A percentile compares a stretch with the other conserved stretches of the same genome.
Evolutionary conservation across 306 rosid genomes (phyloP).

Genomic region (Spatholobus suberectus): DNA sequence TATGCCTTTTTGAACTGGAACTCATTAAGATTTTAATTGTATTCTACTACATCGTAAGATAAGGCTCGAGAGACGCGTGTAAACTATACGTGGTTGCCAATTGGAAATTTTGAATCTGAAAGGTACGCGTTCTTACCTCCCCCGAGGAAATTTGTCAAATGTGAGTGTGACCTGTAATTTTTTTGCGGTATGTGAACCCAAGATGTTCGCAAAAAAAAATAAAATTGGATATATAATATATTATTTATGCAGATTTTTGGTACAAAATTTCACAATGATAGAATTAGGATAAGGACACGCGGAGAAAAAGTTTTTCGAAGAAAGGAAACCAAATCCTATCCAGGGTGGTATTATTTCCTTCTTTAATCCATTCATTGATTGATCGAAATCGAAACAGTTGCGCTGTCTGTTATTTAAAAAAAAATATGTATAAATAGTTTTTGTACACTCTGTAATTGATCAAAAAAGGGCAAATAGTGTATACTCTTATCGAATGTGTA

Average conservation of each 20-base stretch:
- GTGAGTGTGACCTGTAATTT: background rate
- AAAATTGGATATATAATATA: background rate
- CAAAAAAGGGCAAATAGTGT: no score
- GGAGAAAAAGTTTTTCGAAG: background rate
- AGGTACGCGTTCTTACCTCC: background rate
- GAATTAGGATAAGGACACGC: background rate
- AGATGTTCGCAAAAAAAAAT: background rate
- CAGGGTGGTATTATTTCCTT: background rate
- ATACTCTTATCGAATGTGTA: no score
- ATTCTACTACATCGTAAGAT: conserved; percentile 5
- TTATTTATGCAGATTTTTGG: background rate
- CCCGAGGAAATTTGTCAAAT: conserved; percentile 9
- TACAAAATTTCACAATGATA: background rate
- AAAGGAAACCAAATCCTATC: background rate
- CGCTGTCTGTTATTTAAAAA: no score
- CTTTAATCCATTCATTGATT: background rate
- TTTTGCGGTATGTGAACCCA: background rate
- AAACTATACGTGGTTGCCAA: background rate
- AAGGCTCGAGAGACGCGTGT: conserved; percentile 3
- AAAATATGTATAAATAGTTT: no score
- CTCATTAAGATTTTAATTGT: conserved; percentile 14
- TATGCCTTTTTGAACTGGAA: conserved; percentile 35
- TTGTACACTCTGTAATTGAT: no score
- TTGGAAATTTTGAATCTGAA: background rate
- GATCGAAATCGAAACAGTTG: background rate